Conservation (phyloP, 345 rosid genomes). For the Trapa incisa region DNA sequence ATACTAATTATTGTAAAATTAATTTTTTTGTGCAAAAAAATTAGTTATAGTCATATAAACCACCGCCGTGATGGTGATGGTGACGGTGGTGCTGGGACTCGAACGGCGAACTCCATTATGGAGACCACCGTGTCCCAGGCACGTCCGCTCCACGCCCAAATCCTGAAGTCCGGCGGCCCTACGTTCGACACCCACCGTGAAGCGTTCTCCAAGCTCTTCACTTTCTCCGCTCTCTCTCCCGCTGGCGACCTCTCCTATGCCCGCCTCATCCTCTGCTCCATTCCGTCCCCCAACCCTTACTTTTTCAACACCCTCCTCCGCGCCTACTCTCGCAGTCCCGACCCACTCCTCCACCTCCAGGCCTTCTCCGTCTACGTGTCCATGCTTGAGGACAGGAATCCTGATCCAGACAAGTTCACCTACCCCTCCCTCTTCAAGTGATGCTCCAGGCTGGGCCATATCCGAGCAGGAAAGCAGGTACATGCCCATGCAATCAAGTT, state of each 20-base stretch:
- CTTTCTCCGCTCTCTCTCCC: slow-evolving; percentile 13
- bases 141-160: slow-evolving; percentile 12
- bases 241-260: slow-evolving; percentile 11
- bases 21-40: no score
- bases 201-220: slow-evolving; percentile 12
- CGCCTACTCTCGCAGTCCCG: slow-evolving; percentile 12
- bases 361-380: slow-evolving; percentile 4
- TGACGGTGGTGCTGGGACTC: no score
- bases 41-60: no score
- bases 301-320: slow-evolving; percentile 15
- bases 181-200: slow-evolving; percentile 2
- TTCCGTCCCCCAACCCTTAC: slow-evolving; percentile 9
- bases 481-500: slow-evolving; percentile 21
- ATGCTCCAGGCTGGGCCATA: slow-evolving; percentile 3
- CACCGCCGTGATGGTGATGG: no score
- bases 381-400: slow-evolving; percentile 5
- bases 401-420: slow-evolving; percentile 15
- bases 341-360: slow-evolving; percentile 7
- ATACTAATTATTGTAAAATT: no score
- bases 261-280: slow-evolving; percentile 9
- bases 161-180: slow-evolving; percentile 9
- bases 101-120: neutral
- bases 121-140: slow-evolving; percentile 15
- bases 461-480: slow-evolving; percentile 15
- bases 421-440: slow-evolving; percentile 21